A percentile compares a stretch with the other conserved stretches of the same genome.
phyloP scores from a whole-genome alignment of 176 grass and related monocot genomes.

The Cenchrus americanus region DNA sequence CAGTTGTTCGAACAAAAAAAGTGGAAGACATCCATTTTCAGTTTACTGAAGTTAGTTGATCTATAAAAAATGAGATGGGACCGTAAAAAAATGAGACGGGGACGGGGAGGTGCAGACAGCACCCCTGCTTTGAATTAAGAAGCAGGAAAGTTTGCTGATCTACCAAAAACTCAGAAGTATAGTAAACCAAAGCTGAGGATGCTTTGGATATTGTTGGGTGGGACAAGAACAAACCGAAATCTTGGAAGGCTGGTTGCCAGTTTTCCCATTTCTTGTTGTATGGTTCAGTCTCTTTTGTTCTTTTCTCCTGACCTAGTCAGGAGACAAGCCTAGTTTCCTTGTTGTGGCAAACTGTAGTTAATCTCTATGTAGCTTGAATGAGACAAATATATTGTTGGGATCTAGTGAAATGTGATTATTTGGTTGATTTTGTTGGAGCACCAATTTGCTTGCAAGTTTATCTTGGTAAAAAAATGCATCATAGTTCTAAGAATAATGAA shows the following conservation, averaged over 20 bases:
- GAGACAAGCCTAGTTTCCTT: not conserved
- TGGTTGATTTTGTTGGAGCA: not conserved
- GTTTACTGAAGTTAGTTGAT: slow-evolving; percentile 11
- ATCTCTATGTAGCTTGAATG: not conserved
- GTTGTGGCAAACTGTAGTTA: not conserved
- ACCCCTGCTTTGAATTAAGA: no score
- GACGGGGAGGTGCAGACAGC: no score
- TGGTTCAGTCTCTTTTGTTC: not conserved
- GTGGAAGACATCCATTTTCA: not conserved
- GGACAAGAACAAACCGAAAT: not conserved
- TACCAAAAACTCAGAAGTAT: not conserved
- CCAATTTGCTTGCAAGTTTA: slow-evolving; percentile 5
- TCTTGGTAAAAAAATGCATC: not conserved
- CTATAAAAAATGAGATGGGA: not conserved
- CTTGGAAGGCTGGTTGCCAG: not conserved
- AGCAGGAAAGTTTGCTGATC: no score
- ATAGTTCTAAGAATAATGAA: not conserved
- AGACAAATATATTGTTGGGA: slow-evolving; percentile 9
- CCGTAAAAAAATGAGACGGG: no score
- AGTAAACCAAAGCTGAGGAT: not conserved
- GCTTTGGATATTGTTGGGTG: not conserved
- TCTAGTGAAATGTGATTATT: not conserved
- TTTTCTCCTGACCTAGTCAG: not conserved
- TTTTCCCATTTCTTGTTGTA: not conserved
- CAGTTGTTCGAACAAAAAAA: no score